Base-by-base conservation (phyloP, 768 basidiomycete species). In the Mycena metata region DNA sequence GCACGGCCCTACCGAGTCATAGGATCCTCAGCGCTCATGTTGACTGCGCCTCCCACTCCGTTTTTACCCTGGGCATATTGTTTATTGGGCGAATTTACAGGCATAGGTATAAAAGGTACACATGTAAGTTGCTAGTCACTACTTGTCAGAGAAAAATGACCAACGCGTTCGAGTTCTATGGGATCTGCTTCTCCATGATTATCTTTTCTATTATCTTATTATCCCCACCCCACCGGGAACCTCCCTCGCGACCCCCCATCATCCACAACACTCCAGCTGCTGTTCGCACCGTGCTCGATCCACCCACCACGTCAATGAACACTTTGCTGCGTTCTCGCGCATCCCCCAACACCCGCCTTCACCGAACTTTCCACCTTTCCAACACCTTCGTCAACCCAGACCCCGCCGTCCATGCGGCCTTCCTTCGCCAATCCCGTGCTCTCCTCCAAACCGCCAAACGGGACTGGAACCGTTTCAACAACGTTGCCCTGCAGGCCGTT, bases 311-410 rank as follows among this genome's bases (percentile, higher is more conserved):
- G 42, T 41, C 60, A 7, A 60, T 80, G 12, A 54, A 50, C 41
- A 45, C 58, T 15, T 55, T 67, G 35, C 54, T 71, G 45, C 58
- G 26, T 36, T 60, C 79, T 13, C 78, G 84, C 3, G 80, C 83
- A 0, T 39, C 70, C 5, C 74, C 84, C 4, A 85, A 85, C 52
- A 55, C 70, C 43, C 77, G 81, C 3, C 74, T 85, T 0, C 64
- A 78, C 26, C 73, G 69, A 5, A 80, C 82, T 0, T 79, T 85
- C 21, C 60, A 68, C 5, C 65, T 84, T 4, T 81, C 84, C 0
- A 90, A 84, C 52, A 87, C 89, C 0, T 90, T 90, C 45, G 88
- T 90, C 30, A 84, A 81, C 46, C 41, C 59, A 0, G 79, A 85
- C 5, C 15, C 66, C 0, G 61, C 30, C 10, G 67, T 83, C 5